Base-by-base conservation (phyloP, 2,329 filamentous ascomycete genomes). In the Chalaropsis ovoidea region DNA sequence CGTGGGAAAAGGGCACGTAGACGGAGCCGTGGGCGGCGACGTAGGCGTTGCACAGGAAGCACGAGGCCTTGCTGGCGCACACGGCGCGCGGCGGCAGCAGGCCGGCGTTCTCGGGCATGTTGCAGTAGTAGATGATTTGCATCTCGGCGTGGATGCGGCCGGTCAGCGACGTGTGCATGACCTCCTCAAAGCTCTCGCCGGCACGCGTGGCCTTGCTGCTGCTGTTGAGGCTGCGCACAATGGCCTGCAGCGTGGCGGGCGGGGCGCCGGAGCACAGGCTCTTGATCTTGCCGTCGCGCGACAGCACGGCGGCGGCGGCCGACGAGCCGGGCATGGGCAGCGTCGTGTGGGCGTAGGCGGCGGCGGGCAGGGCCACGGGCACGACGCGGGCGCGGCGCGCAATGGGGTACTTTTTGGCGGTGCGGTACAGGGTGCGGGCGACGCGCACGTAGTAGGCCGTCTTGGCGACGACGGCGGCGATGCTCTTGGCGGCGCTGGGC, bases 91-190 rank as follows among this genome's bases (percentile, higher is more conserved):
- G 77, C 39, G 69, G 72, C 11, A 69, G 68, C 0, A 66, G 63
- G 0, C 67, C n/a, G 2, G 70, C 62, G 39, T 73, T 67, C 24
- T 67, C 65, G 3, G 65, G 62, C 1, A 72, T 61, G 62, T 79
- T 75, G 65, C 75, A 79, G 67, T 77, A 74, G 62, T 74, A 76
- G 8, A 81, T 67, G 22, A 82, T 74, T 67, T 81, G 79, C 31
- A 82, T 75, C 69, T 82, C 79, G 3, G 79, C 79, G 67, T 82
- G 80, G 27, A 81, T 73, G 62, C 74, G 77, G n/a, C 71, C 72
- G 1, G 72, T 69, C 2, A 63, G 39, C 1, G 72, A 54, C 0
- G 67, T 71, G 6, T 64, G 64, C 5, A 60, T 65, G 11, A 71
- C 63, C 11, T 69, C 65, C 1, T 43, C 10, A 39, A 63, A 65